phyloP scores from a whole-genome alignment of 768 basidiomycete genomes.

The Phlebiopsis gigantea region DNA sequence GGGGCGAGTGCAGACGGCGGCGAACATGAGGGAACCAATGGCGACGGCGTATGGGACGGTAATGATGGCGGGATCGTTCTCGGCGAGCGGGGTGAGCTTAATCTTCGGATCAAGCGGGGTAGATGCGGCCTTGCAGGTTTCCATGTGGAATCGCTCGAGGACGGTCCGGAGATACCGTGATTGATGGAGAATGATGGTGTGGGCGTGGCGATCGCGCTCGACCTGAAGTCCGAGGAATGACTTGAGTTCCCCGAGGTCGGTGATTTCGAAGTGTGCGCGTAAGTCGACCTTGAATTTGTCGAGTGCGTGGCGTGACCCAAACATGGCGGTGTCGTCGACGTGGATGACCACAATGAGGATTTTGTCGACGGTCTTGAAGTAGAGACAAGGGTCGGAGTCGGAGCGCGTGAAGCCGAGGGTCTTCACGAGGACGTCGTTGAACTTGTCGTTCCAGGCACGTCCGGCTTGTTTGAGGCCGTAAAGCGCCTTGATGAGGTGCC shows the following conservation, averaged over 20 bases:
- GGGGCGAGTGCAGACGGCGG: conserved; percentile 27
- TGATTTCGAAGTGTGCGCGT: conserved; percentile 8
- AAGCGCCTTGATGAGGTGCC: conserved; percentile 24
- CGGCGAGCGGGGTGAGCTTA: conserved; percentile 15
- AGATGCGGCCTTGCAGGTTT: conserved; percentile 24
- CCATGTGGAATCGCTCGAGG: conserved; percentile 23
- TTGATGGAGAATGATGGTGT: conserved; percentile 25
- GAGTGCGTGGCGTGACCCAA: background rate
- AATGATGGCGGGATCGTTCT: background rate
- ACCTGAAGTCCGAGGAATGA: conserved; percentile 30
- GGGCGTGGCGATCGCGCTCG: conserved; percentile 14
- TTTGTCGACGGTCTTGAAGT: background rate
- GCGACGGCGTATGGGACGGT: conserved; percentile 15
- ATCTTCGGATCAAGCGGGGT: conserved; percentile 29
- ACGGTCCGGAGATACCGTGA: conserved; percentile 17
- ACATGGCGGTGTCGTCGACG: conserved; percentile 28
- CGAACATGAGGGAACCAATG: conserved; percentile 25
- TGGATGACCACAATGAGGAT: conserved; percentile 20
- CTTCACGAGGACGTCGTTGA: conserved; percentile 17
- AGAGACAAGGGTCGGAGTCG: conserved; percentile 24
- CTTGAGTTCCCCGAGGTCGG: conserved; percentile 20
- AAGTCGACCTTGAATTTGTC: conserved; percentile 20
- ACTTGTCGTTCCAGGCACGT: conserved; percentile 31
- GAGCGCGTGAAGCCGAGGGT: conserved; percentile 20
- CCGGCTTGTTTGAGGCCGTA: conserved; percentile 41